Evolutionary conservation across 2,329 filamentous ascomycete genomes (phyloP), one percentile per base, ranked within the genome.

Genomic region (Sphaerostilbella broomeana): DNA sequence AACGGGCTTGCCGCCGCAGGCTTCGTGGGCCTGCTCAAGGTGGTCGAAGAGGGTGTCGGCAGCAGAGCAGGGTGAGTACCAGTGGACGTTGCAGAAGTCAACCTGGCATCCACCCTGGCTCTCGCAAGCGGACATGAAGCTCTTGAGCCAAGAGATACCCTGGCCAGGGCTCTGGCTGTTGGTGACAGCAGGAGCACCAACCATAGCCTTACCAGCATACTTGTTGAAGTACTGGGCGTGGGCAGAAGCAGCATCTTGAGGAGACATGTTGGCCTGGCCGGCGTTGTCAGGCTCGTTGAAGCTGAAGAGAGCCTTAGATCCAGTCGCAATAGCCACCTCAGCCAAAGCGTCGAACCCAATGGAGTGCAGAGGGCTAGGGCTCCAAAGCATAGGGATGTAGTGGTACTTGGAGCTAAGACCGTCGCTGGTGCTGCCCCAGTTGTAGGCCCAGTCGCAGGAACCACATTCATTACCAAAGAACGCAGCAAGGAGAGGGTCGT

Each of bases 241-340:
- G 19, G 60, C 61, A 1, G 56, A 26, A n/a, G 76, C 78, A 26
- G 77, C 78, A 2, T 53, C 56, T 5, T 51, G 51, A n/a, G 77
- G 63, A 17, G 60, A 57, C 56, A 82, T 56, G 65, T 80, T 75
- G 51, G 77, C 65, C 63, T 85, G 80, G n/a, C 56, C 55, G 10
- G 50, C 49, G 46, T 72, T 70, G 59, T 86, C 82, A 31, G 78
- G 78, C 69, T 86, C 81, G 70, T 86, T 86, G 73, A 84, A 84
- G 58, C 71, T 70, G 54, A 85, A 70, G 40, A 85, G 59, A 51
- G 70, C 67, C 46, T 67, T 72, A 48, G 72, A 63, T 40, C 80
- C 81, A 10, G 57, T 56, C 35, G 58, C 50, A 45, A 84, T 70
- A 45, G 75, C 74, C 12, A 59, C 55, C 38, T 69, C 56, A 31